These are phyloP conservation scores for Dujonia santamariae DNA, from an alignment of 1,139 yeast genomes.

Conservation along the genomic window DNA sequence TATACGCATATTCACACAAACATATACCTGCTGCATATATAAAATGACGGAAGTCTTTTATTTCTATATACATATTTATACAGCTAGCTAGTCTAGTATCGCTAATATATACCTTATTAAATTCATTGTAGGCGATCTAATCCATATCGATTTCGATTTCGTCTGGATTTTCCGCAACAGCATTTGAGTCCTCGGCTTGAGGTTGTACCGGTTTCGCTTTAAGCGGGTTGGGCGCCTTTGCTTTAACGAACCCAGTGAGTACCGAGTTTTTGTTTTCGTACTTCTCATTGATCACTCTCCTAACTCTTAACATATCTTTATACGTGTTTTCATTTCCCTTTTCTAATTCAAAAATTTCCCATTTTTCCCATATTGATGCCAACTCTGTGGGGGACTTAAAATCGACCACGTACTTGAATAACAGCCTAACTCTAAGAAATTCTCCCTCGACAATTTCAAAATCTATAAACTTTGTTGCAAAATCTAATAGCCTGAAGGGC, in stretches of 20 bases:
- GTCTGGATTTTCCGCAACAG: constrained; percentile 44
- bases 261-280: constrained; percentile 29
- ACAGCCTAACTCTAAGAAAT: constrained; percentile 55
- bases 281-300: constrained; percentile 35
- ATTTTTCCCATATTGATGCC: constrained; percentile 51
- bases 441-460: constrained; percentile 51
- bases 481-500: constrained; percentile 25
- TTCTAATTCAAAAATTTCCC: constrained; percentile 74
- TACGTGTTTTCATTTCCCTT: constrained; percentile 70
- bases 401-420: constrained; percentile 41
- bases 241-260: constrained; percentile 57
- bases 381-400: constrained; percentile 16
- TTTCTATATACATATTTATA: no score
- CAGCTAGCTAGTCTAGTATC: no score
- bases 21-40: no score
- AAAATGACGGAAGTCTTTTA: no score
- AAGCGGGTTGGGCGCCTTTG: constrained; percentile 15
- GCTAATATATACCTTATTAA: no score
- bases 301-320: constrained; percentile 70
- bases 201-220: background rate
- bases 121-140: no score
- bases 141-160: constrained; percentile 66
- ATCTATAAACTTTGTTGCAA: constrained; percentile 37
- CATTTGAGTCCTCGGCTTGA: background rate
- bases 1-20: no score